These are phyloP conservation scores for Jimgerdemannia flammicorona DNA, from an alignment of 192 early-diverging fungal genomes.

Conservation along the genomic window DNA sequence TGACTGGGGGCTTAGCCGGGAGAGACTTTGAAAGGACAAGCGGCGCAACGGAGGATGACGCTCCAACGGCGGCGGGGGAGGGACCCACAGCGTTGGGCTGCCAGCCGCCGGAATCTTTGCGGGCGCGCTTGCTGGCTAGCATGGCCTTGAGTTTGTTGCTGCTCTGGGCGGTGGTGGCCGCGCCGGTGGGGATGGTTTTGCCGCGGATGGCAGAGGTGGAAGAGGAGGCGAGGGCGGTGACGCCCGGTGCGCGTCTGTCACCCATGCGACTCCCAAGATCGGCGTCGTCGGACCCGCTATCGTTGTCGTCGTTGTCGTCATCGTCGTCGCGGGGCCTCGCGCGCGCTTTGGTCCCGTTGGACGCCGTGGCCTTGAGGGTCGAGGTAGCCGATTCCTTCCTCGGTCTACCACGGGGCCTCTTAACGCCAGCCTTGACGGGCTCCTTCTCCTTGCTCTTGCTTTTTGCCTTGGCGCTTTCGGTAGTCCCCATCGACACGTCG, in stretches of 20 bases:
- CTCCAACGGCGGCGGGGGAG: too few relatives aligned
- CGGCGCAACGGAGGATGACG: too few relatives aligned
- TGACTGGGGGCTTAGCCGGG: too few relatives aligned
- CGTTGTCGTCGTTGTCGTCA: neutral
- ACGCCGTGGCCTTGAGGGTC: too few relatives aligned
- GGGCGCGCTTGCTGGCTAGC: neutral
- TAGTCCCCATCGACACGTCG: neutral
- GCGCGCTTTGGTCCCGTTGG: too few relatives aligned
- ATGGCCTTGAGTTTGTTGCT: neutral
- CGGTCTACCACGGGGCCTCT: neutral
- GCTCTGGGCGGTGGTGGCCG: too few relatives aligned
- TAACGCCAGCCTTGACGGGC: neutral
- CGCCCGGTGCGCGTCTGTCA: neutral
- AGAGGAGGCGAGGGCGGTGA: too few relatives aligned
- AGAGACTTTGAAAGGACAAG: too few relatives aligned
- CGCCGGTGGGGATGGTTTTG: neutral
- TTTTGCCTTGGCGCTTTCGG: neutral
- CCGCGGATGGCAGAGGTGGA: neutral
- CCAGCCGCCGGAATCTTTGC: neutral
- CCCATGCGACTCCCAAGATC: neutral
- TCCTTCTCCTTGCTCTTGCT: too few relatives aligned
- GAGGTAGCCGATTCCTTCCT: neutral
- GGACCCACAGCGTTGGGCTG: too few relatives aligned
- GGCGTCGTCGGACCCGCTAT: neutral
- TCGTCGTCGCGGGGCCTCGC: too few relatives aligned